These are phyloP conservation scores for Fusarium bactridioides DNA, from an alignment of 2,329 filamentous ascomycete species.

Conservation along the genomic window DNA sequence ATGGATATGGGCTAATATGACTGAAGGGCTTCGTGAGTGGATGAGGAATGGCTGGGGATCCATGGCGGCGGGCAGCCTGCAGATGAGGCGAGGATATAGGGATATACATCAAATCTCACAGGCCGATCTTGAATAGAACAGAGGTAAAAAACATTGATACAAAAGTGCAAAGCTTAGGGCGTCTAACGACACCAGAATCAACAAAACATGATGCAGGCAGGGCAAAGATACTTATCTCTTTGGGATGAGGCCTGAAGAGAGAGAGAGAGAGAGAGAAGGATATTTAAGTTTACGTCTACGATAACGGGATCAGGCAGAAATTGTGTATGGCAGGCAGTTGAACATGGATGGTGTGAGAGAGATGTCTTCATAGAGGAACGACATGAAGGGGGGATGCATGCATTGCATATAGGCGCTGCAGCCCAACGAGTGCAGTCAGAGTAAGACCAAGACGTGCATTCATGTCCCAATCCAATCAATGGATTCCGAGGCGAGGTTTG, in stretches of 20 bases:
- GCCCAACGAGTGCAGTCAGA: conserved; percentile 17
- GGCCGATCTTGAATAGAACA: background rate
- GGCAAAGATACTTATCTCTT: conserved; percentile 4
- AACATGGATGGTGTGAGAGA: conserved; percentile 33
- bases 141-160: conserved; percentile 18
- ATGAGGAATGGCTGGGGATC: background rate
- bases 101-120: conserved; percentile 45
- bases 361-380: conserved; percentile 11
- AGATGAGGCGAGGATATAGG: conserved; percentile 23
- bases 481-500: conserved; percentile 28
- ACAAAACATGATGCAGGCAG: conserved; percentile 16
- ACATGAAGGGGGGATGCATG: conserved; percentile 27
- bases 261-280: background rate
- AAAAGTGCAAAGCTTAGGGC: conserved; percentile 17
- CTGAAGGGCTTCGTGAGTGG: conserved; percentile 11
- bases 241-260: conserved; percentile 12
- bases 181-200: conserved; percentile 16
- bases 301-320: conserved; percentile 15
- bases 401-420: conserved; percentile 40
- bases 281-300: conserved; percentile 31
- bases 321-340: background rate
- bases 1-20: background rate
- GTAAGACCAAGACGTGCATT: conserved; percentile 12
- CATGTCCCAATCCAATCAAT: conserved; percentile 40
- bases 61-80: conserved; percentile 22